Base-by-base conservation (phyloP, 2,329 filamentous ascomycete genomes). In the Colletotrichum horii region DNA sequence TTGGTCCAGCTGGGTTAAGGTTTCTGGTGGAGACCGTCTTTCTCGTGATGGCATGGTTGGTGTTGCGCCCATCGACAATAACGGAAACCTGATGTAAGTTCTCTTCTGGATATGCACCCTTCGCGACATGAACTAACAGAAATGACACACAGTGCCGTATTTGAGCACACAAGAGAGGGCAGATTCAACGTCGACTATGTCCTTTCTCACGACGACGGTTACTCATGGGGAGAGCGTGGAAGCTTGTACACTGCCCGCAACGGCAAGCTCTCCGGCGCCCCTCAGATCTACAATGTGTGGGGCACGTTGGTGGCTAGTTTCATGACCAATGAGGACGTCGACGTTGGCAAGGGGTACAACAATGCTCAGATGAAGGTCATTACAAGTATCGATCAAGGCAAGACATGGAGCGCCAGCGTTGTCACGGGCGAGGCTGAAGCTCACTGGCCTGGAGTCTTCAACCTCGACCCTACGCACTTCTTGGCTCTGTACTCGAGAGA, bases 1-100 rank as follows among this genome's bases (percentile, higher is more conserved):
- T 12, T 87, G 85, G 86, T 80, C 79, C 2, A 65, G 58, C 12
- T 77, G 79, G 73, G 70, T 81, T 14, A 79, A 80, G 3, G 82
- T 88, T 16, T 85, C 86, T 1, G 85, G 85, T 12, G 71, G 77
- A 5, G 80, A 81, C 5, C 61, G 75, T 26, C 80, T 75, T 4
- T 81, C 86, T 4, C 81, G 87, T 22, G 87, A 88, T 67, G 87
- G 87, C 32, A 88, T 88, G 87, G 79, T 85, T 9, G 86, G 86
- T 16, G 84, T 89, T 6, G 84, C 85, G 0, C 77, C 78, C 19
- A 79, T 83, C 9, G 78, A 79, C 6, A 75, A 75, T 8, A 78
- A 77, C 30, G 76, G 78, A 26, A 82, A 82, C 58, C 80, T 87
- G 19, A 83, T 87, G 81, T 81, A 19, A 78, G 79, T 79, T 60